A percentile compares a stretch with the other conserved stretches of the same genome.
Evolutionary conservation across 495 filamentous ascomycete genomes (phyloP).

Genomic region (Podospora pseudopauciseta): DNA sequence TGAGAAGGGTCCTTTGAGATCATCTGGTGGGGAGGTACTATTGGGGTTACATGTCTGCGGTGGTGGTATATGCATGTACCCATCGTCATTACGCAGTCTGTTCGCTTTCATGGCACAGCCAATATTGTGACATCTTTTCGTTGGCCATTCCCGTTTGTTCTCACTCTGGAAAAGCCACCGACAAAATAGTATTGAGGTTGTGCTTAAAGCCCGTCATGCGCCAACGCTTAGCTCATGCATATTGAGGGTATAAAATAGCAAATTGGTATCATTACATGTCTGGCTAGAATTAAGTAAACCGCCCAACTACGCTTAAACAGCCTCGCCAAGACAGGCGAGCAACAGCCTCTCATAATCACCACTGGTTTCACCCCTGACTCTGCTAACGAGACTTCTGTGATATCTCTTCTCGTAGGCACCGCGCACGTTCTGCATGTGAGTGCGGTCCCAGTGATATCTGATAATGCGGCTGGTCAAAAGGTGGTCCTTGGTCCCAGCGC

Average conservation of each 20-base stretch:
- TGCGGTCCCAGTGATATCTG: constrained; percentile 72
- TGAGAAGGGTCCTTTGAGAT: background rate
- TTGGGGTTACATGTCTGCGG: background rate
- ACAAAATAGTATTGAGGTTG: no score
- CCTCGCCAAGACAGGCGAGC: constrained; percentile 52
- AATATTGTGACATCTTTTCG: no score
- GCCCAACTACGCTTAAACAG: constrained; percentile 15
- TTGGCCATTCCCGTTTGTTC: no score
- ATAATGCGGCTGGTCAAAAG: constrained; percentile 71
- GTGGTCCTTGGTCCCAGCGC: constrained; percentile 81
- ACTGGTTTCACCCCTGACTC: constrained; percentile 78
- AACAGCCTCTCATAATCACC: constrained; percentile 75
- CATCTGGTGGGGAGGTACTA: background rate
- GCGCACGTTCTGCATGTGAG: constrained; percentile 68
- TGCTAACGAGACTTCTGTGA: constrained; percentile 54
- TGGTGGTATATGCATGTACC: no score
- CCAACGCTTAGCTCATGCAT: background rate
- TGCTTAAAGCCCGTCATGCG: background rate
- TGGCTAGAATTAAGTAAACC: background rate
- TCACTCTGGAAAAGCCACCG: no score
- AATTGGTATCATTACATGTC: background rate
- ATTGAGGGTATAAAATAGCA: background rate
- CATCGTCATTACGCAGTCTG: no score
- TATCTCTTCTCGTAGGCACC: constrained; percentile 65
- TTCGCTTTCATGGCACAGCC: background rate